Conservation (phyloP, 805 yeast species). For the Candida nanaspora region DNA sequence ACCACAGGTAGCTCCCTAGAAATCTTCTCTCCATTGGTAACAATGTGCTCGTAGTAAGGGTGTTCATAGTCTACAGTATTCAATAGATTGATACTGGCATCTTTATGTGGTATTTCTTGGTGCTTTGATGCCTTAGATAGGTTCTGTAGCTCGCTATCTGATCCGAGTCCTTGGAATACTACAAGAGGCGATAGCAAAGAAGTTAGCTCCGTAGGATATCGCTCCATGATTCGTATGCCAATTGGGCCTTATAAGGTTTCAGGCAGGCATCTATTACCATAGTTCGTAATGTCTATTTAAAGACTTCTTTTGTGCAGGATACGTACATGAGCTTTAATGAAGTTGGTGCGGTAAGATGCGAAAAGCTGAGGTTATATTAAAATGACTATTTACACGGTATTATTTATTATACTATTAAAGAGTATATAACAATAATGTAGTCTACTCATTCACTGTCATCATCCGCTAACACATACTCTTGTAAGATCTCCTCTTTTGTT, state of each 20-base stretch:
- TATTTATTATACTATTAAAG: no score
- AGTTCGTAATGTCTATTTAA: no score
- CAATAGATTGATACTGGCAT: slow-evolving; percentile 4
- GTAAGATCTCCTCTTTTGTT: slow-evolving; percentile 19
- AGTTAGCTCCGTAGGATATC: slow-evolving; percentile 28
- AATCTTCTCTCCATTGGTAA: slow-evolving; percentile 7
- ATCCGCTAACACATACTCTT: slow-evolving; percentile 20
- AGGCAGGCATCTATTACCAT: no score
- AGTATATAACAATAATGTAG: neutral
- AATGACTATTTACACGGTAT: no score
- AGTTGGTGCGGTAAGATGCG: no score
- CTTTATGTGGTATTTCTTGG: slow-evolving; percentile 3
- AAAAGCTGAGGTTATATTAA: no score
- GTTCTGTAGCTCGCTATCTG: slow-evolving; percentile 13
- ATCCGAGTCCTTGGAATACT: slow-evolving; percentile 34
- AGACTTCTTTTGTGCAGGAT: no score
- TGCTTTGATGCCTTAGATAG: slow-evolving; percentile 1
- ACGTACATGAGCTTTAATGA: no score
- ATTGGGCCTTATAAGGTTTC: neutral
- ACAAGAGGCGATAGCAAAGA: slow-evolving; percentile 32
- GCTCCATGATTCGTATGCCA: slow-evolving; percentile 22
- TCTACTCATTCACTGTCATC: slow-evolving; percentile 9
- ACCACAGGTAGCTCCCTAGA: slow-evolving; percentile 14
- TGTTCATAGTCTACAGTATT: slow-evolving; percentile 2
- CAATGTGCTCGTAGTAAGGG: slow-evolving; percentile 3